phyloP scores from a whole-genome alignment of 306 rosid genomes.

The Medicago truncatula region DNA sequence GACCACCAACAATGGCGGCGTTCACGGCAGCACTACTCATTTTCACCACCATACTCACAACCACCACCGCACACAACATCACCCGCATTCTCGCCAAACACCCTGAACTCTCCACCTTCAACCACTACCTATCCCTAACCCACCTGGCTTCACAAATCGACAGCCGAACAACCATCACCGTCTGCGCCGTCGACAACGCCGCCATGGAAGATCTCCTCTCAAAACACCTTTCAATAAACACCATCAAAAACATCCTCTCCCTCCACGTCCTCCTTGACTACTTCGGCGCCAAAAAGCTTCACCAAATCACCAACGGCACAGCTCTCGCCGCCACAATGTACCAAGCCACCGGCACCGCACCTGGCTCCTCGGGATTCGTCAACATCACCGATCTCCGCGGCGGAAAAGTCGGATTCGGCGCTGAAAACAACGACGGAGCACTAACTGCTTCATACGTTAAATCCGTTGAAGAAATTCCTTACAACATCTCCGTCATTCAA shows the following conservation, averaged over 20 bases:
- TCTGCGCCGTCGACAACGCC: conserved; percentile 84
- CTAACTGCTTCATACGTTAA: conserved; percentile 68
- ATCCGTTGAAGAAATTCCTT: conserved; percentile 72
- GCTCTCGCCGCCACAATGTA: conserved; percentile 86
- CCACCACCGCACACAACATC: conserved; percentile 64
- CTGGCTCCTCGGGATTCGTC: conserved; percentile 77
- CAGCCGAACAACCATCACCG: conserved; percentile 69
- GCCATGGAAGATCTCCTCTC: conserved; percentile 72
- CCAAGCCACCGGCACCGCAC: conserved; percentile 86
- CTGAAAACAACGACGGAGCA: conserved; percentile 59
- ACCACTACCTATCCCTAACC: conserved; percentile 71
- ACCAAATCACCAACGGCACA: conserved; percentile 95
- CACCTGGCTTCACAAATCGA: conserved; percentile 83
- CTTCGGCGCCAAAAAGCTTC: conserved; percentile 92
- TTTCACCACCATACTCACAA: neutral
- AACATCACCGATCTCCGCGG: conserved; percentile 86
- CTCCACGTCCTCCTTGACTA: conserved; percentile 91
- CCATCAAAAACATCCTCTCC: conserved; percentile 84
- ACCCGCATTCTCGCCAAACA: conserved; percentile 62
- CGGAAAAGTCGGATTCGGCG: conserved; percentile 81
- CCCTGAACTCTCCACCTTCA: conserved; percentile 85
- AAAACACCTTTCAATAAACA: conserved; percentile 59
- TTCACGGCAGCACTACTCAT: conserved; percentile 43
- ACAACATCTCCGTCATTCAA: conserved; percentile 83
- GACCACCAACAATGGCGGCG: conserved; percentile 18